Base-by-base conservation (phyloP, 2,329 filamentous ascomycete species). In the Onygena corvina region DNA sequence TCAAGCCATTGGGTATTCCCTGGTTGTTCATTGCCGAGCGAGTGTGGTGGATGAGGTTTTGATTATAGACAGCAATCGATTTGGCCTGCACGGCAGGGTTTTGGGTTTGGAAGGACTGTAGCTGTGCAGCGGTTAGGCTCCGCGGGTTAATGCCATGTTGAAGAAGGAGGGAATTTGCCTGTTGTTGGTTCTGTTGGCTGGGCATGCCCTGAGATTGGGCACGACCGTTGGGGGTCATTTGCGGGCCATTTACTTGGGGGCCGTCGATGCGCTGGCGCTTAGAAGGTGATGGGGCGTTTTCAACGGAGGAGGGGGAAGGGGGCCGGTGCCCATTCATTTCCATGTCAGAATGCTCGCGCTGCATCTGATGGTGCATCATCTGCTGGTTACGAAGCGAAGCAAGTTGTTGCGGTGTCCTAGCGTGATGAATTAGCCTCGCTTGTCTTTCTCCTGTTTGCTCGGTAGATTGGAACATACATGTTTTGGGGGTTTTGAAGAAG, bases 201-300 rank as follows among this genome's bases (percentile, higher is more conserved):
- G 79, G 81, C 75, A 90, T 86, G 62, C 75, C 81, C 64, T 81
- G 81, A 49, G 72, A 71, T 61, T 81, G 83, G 63, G 79, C 71
- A 55, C 76, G 78, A 59, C 83, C 84, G 66, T 86, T 86, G 49
- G 80, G 79, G 69, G 84, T 83, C 76, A 89, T 84, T 59, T 82
- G 83, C 61, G 81, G 81, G 54, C 81, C 80, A 63, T 86, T 86
- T 67, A 86, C 87, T 7, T 76, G 75, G 29, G 75, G 75, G 60
- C 83, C 81, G 56, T 89, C 86, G 53, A 94, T 77, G 50, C 89
- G 84, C 51, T 82, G 86, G 60, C 89, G 79, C 72, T 96, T 96
- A 54, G 85, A 90, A 1, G 90, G 90, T 27, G 90, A 96, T 3
- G 88, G 87, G 21, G 86, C 88, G 60, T 92, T 92, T 48, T 95